These are phyloP conservation scores for Pythium biforme DNA, from an alignment of 352 stramenopile species.

Conservation along the genomic window DNA sequence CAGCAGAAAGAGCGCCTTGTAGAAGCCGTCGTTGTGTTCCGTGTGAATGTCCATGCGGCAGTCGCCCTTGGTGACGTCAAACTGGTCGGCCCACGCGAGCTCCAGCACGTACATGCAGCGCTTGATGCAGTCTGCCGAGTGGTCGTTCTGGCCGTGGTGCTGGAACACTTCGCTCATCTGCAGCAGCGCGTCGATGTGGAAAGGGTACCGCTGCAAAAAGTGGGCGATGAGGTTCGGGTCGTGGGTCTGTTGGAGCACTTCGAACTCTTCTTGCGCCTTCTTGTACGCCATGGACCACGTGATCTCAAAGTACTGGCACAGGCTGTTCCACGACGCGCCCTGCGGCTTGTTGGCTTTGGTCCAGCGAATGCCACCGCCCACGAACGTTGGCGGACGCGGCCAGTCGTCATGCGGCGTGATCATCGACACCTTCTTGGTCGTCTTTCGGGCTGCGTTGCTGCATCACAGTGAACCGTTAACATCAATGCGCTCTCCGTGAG, in stretches of 20 bases:
- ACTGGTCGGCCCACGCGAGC: slow-evolving; percentile 80
- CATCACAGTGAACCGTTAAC: no score
- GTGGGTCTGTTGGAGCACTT: slow-evolving; percentile 76
- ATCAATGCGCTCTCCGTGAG: no score
- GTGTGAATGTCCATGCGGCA: slow-evolving; percentile 80
- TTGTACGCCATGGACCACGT: slow-evolving; percentile 88
- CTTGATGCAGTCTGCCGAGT: slow-evolving; percentile 83
- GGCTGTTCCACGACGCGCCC: slow-evolving; percentile 58
- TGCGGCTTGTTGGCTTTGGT: slow-evolving; percentile 76
- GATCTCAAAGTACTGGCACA: slow-evolving; percentile 82
- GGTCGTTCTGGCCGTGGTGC: slow-evolving; percentile 87
- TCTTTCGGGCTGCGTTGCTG: slow-evolving; percentile 55
- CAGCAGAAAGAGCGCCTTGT: slow-evolving; percentile 70
- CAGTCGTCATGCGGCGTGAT: slow-evolving; percentile 81
- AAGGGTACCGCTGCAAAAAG: slow-evolving; percentile 82
- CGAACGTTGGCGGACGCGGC: slow-evolving; percentile 83
- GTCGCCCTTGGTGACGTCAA: slow-evolving; percentile 76
- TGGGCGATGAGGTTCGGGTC: slow-evolving; percentile 81
- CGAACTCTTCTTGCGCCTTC: slow-evolving; percentile 86
- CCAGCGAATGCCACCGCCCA: slow-evolving; percentile 85
- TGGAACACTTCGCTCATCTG: slow-evolving; percentile 89
- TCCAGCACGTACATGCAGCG: slow-evolving; percentile 83
- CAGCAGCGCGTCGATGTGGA: slow-evolving; percentile 81
- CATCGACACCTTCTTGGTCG: slow-evolving; percentile 72
- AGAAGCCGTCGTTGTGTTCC: slow-evolving; percentile 80